A percentile compares a stretch with the other conserved stretches of the same genome.
Evolutionary conservation across 768 basidiomycete genomes (phyloP).

Genomic region (Tulasnella sp.): DNA sequence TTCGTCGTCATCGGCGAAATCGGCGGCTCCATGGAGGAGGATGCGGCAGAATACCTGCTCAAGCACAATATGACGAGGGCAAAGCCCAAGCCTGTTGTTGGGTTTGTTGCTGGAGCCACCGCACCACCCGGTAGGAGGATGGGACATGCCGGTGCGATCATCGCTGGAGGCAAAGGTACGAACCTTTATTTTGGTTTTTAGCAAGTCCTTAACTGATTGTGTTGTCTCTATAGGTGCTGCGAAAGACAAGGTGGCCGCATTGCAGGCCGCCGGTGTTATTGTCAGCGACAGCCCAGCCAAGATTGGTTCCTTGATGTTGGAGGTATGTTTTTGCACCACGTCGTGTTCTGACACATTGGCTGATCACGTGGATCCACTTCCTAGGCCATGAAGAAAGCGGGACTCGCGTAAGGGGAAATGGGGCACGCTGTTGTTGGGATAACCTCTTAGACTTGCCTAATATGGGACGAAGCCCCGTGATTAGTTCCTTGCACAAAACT

Average conservation of each 20-base stretch:
- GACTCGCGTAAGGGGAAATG: conserved; percentile 40
- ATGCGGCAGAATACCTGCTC: conserved; percentile 93
- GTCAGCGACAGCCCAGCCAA: conserved; percentile 94
- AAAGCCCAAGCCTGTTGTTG: conserved; percentile 90
- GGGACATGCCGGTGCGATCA: conserved; percentile 98
- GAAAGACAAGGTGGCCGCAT: conserved; percentile 81
- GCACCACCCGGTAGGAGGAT: conserved; percentile 97
- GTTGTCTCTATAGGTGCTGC: conserved; percentile 53
- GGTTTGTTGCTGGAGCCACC: conserved; percentile 95
- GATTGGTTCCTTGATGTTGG: conserved; percentile 82
- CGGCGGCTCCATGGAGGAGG: conserved; percentile 98
- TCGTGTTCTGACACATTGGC: conserved; percentile 15
- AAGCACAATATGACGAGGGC: conserved; percentile 80
- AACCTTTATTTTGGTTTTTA: not conserved
- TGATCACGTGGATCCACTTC: conserved; percentile 8
- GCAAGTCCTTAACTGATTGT: not conserved
- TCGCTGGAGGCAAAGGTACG: conserved; percentile 90
- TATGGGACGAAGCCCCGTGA: no score
- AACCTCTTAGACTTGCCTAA: not conserved
- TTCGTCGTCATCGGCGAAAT: conserved; percentile 97
- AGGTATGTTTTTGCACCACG: conserved; percentile 40
- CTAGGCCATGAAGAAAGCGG: conserved; percentile 72
- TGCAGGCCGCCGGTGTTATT: conserved; percentile 84
- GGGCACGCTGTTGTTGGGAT: not conserved
- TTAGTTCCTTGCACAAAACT: no score